Evolutionary conservation across 192 early-diverging fungal species (phyloP).

Genomic region (Coemansia sp.): DNA sequence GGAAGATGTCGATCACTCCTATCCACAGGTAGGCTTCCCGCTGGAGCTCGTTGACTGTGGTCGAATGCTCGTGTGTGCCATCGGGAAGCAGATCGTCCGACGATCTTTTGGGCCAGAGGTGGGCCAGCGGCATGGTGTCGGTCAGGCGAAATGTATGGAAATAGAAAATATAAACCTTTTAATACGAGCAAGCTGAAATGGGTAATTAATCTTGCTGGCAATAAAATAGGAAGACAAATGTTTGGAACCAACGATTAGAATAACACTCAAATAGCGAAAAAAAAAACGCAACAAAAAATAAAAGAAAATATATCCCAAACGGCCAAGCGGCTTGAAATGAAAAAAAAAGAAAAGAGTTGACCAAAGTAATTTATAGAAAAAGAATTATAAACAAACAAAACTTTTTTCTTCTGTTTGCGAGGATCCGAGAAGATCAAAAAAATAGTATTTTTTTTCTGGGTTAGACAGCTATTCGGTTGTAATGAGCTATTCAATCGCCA

Average conservation of each 20-base stretch:
- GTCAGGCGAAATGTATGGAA: no score
- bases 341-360: constrained; percentile 2
- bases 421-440: neutral
- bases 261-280: no score
- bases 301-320: no score
- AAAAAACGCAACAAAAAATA: no score
- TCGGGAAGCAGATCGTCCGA: constrained; percentile 23
- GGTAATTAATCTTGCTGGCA: no score
- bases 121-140: neutral
- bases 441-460: neutral
- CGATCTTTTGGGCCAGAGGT: constrained; percentile 10
- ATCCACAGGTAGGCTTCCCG: constrained; percentile 49
- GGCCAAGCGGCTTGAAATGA: neutral
- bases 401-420: neutral
- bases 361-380: neutral
- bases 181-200: no score
- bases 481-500: neutral
- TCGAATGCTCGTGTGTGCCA: constrained; percentile 36
- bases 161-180: no score
- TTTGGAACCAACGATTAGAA: no score
- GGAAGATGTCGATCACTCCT: constrained; percentile 46
- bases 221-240: no score
- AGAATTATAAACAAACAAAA: neutral
- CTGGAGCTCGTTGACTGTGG: constrained; percentile 18
- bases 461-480: neutral